Evolutionary conservation across 257 asterid genomes (phyloP).

Genomic region (Knoxia roxburghii): DNA sequence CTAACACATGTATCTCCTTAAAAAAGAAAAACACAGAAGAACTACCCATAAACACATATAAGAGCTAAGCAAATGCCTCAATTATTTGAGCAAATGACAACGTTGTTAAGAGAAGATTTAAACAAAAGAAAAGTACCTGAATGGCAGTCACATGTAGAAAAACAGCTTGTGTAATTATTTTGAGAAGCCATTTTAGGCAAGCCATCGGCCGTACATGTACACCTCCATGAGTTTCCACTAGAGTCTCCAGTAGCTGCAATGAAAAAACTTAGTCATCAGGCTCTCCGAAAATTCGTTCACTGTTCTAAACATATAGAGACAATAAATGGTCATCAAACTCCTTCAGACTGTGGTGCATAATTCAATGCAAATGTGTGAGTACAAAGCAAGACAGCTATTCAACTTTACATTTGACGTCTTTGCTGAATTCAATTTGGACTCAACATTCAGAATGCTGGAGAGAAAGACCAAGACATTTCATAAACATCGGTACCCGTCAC

Average conservation of each 20-base stretch:
- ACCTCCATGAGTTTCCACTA: slow-evolving; percentile 52
- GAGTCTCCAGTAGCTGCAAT: slow-evolving; percentile 45
- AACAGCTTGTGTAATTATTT: slow-evolving; percentile 51
- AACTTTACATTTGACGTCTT: neutral
- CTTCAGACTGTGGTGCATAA: neutral
- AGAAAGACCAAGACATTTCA: neutral
- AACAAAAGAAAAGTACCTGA: slow-evolving; percentile 49
- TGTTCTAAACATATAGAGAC: neutral
- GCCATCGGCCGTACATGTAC: slow-evolving; percentile 54
- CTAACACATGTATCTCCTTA: neutral
- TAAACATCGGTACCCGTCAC: neutral
- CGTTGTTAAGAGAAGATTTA: neutral
- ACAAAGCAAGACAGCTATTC: neutral
- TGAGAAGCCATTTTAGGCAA: slow-evolving; percentile 57
- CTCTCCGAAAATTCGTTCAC: slow-evolving; percentile 1
- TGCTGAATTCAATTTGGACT: neutral
- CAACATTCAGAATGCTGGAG: no score
- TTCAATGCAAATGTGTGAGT: neutral
- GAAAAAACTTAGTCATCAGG: slow-evolving; percentile 13
- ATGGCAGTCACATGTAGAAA: slow-evolving; percentile 63
- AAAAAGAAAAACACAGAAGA: neutral
- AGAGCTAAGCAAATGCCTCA: neutral
- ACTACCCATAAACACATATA: no score
- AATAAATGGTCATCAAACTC: neutral
- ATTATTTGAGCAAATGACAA: neutral